Evolutionary conservation across 176 grass and related monocot genomes (phyloP).

Genomic region (Musa acuminata): DNA sequence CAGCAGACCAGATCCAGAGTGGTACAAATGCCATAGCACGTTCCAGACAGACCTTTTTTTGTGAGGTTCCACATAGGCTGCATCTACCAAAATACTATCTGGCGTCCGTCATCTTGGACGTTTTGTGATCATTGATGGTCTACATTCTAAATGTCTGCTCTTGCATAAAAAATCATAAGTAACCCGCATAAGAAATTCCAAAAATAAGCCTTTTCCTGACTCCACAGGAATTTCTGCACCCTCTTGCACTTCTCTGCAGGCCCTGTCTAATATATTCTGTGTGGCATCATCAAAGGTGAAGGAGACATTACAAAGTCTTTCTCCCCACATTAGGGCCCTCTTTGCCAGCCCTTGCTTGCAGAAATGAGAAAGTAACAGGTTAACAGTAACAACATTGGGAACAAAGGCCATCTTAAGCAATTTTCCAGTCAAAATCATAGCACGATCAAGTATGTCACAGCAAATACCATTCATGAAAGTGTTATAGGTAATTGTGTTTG

Average conservation of each 20-base stretch:
- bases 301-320: constrained; percentile 52
- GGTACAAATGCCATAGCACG: too few relatives aligned
- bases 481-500: constrained; percentile 75
- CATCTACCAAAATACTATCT: constrained; percentile 13
- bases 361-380: constrained; percentile 82
- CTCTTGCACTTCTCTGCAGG: constrained; percentile 41
- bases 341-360: constrained; percentile 84
- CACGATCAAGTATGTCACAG: constrained; percentile 64
- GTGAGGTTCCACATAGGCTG: too few relatives aligned
- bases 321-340: constrained; percentile 60
- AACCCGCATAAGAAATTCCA: constrained; percentile 59
- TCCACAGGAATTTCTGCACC: constrained; percentile 20
- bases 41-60: too few relatives aligned
- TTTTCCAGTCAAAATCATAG: constrained; percentile 73
- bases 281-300: constrained; percentile 83
- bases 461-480: constrained; percentile 73
- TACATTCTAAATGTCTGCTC: constrained; percentile 24
- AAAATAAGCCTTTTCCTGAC: constrained; percentile 40
- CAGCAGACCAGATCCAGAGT: too few relatives aligned
- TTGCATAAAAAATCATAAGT: constrained; percentile 34
- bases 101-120: constrained; percentile 24
- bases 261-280: constrained; percentile 76
- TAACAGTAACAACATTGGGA: constrained; percentile 76
- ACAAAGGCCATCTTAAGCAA: constrained; percentile 83
- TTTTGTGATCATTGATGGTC: constrained; percentile 17